Percentiles rank a stretch among this genome's conserved stretches.
Evolutionary conservation across 345 rosid genomes (phyloP).

Genomic region (Acer campestre): DNA sequence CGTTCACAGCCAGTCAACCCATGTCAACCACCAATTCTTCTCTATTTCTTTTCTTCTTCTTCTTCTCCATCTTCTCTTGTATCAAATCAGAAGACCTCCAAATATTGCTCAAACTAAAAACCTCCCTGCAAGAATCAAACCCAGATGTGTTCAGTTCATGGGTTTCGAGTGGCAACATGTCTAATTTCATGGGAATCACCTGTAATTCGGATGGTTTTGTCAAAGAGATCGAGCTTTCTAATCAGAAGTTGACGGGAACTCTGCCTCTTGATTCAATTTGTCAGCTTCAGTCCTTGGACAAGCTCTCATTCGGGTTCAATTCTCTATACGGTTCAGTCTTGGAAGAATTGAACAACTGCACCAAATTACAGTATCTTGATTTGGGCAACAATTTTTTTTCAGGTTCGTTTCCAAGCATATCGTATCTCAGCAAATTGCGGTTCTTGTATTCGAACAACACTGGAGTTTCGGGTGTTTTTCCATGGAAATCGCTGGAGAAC

Average conservation of each 20-base stretch:
- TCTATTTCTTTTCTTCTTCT: slow-evolving; percentile 26
- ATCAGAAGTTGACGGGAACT: slow-evolving; percentile 39
- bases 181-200: slow-evolving; percentile 65
- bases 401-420: slow-evolving; percentile 62
- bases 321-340: slow-evolving; percentile 46
- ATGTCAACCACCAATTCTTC: slow-evolving; percentile 33
- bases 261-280: slow-evolving; percentile 61
- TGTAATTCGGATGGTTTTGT: slow-evolving; percentile 52
- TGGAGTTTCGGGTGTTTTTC: slow-evolving; percentile 67
- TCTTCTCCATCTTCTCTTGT: slow-evolving; percentile 28
- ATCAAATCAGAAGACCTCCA: slow-evolving; percentile 61
- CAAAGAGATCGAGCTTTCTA: slow-evolving; percentile 71
- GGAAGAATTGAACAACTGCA: slow-evolving; percentile 48
- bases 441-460: slow-evolving; percentile 58
- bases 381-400: slow-evolving; percentile 72
- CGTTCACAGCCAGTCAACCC: slow-evolving; percentile 14
- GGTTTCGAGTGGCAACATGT: slow-evolving; percentile 34
- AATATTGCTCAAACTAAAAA: slow-evolving; percentile 46
- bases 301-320: slow-evolving; percentile 73
- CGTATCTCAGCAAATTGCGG: slow-evolving; percentile 51
- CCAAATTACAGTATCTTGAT: slow-evolving; percentile 59
- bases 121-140: slow-evolving; percentile 36
- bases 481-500: slow-evolving; percentile 66
- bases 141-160: slow-evolving; percentile 52
- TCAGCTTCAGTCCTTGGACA: slow-evolving; percentile 54